Conservation (phyloP, 768 basidiomycete species). For the Pleurotus sapidus region DNA sequence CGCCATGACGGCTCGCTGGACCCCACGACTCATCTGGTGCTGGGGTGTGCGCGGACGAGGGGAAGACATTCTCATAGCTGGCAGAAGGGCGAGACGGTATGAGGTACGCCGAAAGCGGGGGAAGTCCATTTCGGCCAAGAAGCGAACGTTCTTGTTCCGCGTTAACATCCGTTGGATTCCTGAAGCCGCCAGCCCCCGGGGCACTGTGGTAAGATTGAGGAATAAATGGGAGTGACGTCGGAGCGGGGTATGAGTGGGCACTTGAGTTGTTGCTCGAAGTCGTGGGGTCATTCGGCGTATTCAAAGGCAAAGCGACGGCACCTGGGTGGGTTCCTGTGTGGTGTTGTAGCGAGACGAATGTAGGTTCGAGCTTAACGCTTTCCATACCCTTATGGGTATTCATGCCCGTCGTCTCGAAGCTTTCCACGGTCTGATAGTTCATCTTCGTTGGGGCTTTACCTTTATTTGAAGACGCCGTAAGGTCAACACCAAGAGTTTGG, state of each 20-base stretch:
- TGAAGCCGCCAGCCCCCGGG: neutral
- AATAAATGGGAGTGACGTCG: neutral
- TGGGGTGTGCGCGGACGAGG: neutral
- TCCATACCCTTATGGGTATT: neutral
- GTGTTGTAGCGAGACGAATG: conserved; percentile 16
- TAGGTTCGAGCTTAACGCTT: conserved; percentile 30
- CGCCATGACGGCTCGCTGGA: neutral
- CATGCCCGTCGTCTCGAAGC: neutral
- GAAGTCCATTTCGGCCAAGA: neutral
- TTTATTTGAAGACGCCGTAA: neutral
- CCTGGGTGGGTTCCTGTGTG: conserved; percentile 9
- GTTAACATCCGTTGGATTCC: too few species aligned
- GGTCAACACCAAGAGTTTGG: neutral
- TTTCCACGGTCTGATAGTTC: neutral
- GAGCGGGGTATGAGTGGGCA: neutral
- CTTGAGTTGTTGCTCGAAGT: neutral
- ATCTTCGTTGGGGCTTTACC: neutral
- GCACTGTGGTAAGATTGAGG: neutral
- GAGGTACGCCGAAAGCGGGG: conserved; percentile 1
- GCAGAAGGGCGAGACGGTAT: neutral
- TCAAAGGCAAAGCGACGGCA: conserved; percentile 14
- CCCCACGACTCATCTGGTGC: neutral
- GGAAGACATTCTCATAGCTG: neutral
- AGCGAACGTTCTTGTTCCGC: neutral
- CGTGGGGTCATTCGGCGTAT: neutral